Conservation (phyloP, 352 stramenopile species). For the Globisporangium viniferum region DNA sequence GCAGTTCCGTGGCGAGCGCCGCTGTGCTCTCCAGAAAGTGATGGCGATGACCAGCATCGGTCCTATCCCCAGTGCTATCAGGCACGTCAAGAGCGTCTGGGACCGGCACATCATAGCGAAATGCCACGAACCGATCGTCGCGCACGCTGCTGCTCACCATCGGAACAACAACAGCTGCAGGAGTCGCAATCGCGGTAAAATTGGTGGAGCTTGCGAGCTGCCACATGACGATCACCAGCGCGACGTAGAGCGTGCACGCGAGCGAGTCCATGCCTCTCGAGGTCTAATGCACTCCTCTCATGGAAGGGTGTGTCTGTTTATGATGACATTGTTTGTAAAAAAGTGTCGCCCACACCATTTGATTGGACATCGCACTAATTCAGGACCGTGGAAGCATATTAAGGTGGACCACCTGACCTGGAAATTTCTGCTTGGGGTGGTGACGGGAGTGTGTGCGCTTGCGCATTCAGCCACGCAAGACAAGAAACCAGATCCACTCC, state of each 20-base stretch:
- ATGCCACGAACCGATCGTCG: conserved; percentile 3
- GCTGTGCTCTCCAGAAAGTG: background rate
- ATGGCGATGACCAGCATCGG: background rate
- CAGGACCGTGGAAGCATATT: no score
- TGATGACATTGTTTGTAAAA: no score
- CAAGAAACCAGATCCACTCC: no score
- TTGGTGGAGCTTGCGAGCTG: background rate
- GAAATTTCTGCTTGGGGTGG: conserved; percentile 4
- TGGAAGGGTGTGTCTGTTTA: no score
- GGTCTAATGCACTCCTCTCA: no score
- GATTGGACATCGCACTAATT: no score
- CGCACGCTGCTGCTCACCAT: background rate
- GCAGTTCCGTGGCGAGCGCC: background rate
- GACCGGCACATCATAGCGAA: conserved; percentile 1
- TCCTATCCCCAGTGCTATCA: background rate
- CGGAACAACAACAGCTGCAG: background rate
- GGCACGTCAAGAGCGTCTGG: background rate
- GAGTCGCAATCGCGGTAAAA: background rate
- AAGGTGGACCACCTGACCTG: no score
- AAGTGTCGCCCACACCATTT: no score
- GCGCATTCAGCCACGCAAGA: conserved; percentile 4
- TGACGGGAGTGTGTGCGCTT: background rate
- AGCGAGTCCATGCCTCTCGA: background rate
- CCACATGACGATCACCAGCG: background rate
- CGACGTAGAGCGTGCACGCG: background rate